Evolutionary conservation across 208 protist species (phyloP).

Genomic region (Trypanosomatidae sp.): DNA sequence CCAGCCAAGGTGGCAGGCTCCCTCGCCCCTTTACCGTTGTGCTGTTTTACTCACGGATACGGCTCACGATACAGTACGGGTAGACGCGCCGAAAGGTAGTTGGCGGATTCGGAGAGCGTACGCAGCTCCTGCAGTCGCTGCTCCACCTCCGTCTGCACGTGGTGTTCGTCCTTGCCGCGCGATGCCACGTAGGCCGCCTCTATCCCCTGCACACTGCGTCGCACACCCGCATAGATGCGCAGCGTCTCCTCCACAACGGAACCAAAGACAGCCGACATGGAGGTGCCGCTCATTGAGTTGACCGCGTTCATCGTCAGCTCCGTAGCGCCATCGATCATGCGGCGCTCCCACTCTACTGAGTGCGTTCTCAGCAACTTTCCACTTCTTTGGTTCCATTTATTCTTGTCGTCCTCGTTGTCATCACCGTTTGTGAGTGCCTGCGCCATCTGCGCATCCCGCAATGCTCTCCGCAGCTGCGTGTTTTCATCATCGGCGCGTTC

Average conservation of each 20-base stretch:
- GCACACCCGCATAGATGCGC: conserved; percentile 39
- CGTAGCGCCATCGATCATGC: conserved; percentile 56
- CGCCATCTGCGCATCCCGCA: conserved; percentile 42
- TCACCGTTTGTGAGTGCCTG: conserved; percentile 11
- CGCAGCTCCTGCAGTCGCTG: conserved; percentile 32
- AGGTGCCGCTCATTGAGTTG: conserved; percentile 50
- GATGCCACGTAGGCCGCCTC: conserved; percentile 1
- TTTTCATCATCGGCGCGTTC: conserved; percentile 26
- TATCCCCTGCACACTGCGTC: conserved; percentile 12
- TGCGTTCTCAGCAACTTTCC: conserved; percentile 4
- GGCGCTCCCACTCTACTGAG: conserved; percentile 34
- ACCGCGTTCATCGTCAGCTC: conserved; percentile 61
- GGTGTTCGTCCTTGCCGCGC: conserved; percentile 7
- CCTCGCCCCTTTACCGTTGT: not conserved
- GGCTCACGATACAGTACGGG: conserved; percentile 41
- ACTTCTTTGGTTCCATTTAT: not conserved
- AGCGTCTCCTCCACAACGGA: conserved; percentile 53
- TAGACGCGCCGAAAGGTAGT: conserved; percentile 39
- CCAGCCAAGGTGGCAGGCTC: not conserved
- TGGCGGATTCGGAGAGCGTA: conserved; percentile 22
- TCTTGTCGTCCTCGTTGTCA: not conserved
- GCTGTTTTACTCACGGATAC: conserved; percentile 13
- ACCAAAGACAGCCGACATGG: conserved; percentile 45
- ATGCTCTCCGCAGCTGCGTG: conserved; percentile 28
- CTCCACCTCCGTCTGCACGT: conserved; percentile 16